Conservation (phyloP, 768 basidiomycete genomes). For the Pilatotrama ljubarskyi region DNA sequence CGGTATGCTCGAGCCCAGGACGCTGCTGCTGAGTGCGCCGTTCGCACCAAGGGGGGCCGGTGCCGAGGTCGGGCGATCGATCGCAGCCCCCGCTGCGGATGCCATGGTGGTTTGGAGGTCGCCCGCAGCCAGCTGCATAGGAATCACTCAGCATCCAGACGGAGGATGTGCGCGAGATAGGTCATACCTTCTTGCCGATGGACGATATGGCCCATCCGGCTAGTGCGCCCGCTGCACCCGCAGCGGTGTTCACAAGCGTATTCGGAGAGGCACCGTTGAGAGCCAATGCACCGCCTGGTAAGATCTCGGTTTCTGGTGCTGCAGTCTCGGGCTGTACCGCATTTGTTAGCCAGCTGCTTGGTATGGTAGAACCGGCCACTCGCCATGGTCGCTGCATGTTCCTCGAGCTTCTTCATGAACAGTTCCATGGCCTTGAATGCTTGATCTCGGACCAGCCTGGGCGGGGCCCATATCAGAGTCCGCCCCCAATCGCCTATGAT, state of each 20-base stretch:
- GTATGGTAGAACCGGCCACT: conserved; percentile 17
- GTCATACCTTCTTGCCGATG: conserved; percentile 72
- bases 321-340: conserved; percentile 63
- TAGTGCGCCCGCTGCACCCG: conserved; percentile 87
- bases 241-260: conserved; percentile 78
- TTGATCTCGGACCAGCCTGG: conserved; percentile 89
- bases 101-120: conserved; percentile 74
- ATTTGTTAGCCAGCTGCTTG: conserved; percentile 7
- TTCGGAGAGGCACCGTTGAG: conserved; percentile 31
- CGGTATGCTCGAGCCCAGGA: not conserved
- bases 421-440: conserved; percentile 92
- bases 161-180: not conserved
- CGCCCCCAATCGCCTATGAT: not conserved
- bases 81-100: conserved; percentile 31
- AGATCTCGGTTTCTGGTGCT: conserved; percentile 26
- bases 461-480: not conserved
- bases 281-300: conserved; percentile 13
- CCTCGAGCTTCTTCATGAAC: conserved; percentile 82
- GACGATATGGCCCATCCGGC: conserved; percentile 98
- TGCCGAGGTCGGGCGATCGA: conserved; percentile 46
- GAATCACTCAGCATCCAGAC: not conserved
- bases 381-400: conserved; percentile 81
- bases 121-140: conserved; percentile 58
- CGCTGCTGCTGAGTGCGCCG: conserved; percentile 7
- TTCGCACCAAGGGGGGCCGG: conserved; percentile 34